These are phyloP conservation scores for Rosellinia necatrix DNA, from an alignment of 2,329 filamentous ascomycete genomes.

Conservation along the genomic window DNA sequence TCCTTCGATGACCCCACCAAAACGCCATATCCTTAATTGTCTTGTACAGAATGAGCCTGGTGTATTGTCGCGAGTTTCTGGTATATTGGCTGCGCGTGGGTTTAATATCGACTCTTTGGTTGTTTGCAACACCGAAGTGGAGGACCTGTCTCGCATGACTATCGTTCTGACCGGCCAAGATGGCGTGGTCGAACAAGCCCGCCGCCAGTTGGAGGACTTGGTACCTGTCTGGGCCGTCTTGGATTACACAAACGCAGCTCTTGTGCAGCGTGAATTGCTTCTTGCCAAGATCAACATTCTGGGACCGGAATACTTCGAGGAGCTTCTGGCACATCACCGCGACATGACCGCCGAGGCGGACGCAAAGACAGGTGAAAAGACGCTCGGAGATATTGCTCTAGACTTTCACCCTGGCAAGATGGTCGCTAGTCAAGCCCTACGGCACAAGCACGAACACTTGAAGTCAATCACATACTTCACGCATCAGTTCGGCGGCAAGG, in stretches of 20 bases:
- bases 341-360: slow-evolving; percentile 72
- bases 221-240: slow-evolving; percentile 98
- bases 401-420: slow-evolving; percentile 93
- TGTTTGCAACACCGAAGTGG: slow-evolving; percentile 96
- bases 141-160: slow-evolving; percentile 97
- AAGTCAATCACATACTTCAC: slow-evolving; percentile 95
- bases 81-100: slow-evolving; percentile 90
- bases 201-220: slow-evolving; percentile 91
- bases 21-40: slow-evolving; percentile 96
- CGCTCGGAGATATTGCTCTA: slow-evolving; percentile 54
- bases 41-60: slow-evolving; percentile 98
- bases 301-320: slow-evolving; percentile 97
- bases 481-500: slow-evolving; percentile 97
- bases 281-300: slow-evolving; percentile 96
- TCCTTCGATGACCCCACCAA: slow-evolving; percentile 80
- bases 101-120: slow-evolving; percentile 99
- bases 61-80: slow-evolving; percentile 93
- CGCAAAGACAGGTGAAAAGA: slow-evolving; percentile 43
- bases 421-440: slow-evolving; percentile 82
- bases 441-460: slow-evolving; percentile 97
- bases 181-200: slow-evolving; percentile 94
- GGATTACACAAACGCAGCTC: slow-evolving; percentile 89
- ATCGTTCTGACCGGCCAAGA: slow-evolving; percentile 97
- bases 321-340: slow-evolving; percentile 91
- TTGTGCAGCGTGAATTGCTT: slow-evolving; percentile 94